phyloP scores from a whole-genome alignment of 2,329 filamentous ascomycete genomes.

The Phaeomoniella chlamydospora region DNA sequence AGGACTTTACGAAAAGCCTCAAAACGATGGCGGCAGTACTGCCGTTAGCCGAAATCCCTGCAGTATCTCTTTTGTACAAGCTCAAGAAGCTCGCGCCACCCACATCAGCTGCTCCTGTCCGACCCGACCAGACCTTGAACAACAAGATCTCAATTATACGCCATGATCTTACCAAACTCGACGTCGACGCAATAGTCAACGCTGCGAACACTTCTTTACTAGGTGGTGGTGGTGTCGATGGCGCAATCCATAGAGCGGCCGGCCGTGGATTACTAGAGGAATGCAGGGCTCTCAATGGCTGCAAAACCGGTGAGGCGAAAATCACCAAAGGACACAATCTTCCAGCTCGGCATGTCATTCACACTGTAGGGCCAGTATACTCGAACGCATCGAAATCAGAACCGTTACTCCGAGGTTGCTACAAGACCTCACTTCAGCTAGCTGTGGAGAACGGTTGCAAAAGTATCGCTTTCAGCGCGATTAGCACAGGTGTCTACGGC shows the following conservation, averaged over 20 bases:
- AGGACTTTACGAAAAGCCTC: too few species aligned
- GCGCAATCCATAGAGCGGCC: slow-evolving; percentile 73
- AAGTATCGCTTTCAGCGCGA: slow-evolving; percentile 66
- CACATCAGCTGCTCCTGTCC: slow-evolving; percentile 10
- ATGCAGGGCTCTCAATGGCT: slow-evolving; percentile 59
- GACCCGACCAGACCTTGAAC: slow-evolving; percentile 46
- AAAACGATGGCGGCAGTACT: too few species aligned
- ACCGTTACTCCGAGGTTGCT: slow-evolving; percentile 46
- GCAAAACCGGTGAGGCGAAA: slow-evolving; percentile 64
- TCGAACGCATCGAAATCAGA: slow-evolving; percentile 19
- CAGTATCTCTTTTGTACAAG: slow-evolving; percentile 49
- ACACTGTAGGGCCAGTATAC: slow-evolving; percentile 81
- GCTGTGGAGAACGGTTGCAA: slow-evolving; percentile 52
- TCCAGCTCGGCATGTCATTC: slow-evolving; percentile 68
- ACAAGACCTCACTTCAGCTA: slow-evolving; percentile 56
- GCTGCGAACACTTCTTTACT: slow-evolving; percentile 68
- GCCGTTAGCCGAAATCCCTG: slow-evolving; percentile 21
- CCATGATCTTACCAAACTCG: slow-evolving; percentile 68
- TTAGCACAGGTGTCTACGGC: slow-evolving; percentile 83
- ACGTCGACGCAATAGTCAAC: slow-evolving; percentile 77
- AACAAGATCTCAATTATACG: slow-evolving; percentile 54
- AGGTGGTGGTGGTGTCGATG: slow-evolving; percentile 83
- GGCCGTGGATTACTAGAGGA: slow-evolving; percentile 54
- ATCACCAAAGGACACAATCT: slow-evolving; percentile 67
- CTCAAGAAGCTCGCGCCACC: slow-evolving; percentile 30